Percentiles rank a stretch among this genome's conserved stretches.
phyloP scores from a whole-genome alignment of 1,284 basidiomycete species.

The Exobasidium cylindrosporum region DNA sequence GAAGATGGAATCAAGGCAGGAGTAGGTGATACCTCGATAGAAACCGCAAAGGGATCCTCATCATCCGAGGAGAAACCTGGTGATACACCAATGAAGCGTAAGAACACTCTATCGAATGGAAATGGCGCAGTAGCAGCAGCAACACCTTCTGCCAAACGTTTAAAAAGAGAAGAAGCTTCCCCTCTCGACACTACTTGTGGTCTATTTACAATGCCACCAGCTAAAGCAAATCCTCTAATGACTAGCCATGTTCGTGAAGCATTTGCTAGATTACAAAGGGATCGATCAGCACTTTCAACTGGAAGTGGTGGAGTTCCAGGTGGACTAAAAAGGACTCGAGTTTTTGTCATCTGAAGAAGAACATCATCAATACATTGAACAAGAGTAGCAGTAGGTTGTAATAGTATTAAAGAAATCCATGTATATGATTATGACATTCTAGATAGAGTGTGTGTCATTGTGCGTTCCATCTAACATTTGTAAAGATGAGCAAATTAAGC shows the following conservation, averaged over 20 bases:
- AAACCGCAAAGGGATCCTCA: slow-evolving; percentile 1
- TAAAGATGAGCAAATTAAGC: not conserved
- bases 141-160: not conserved
- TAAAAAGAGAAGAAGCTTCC: slow-evolving; percentile 1
- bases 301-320: slow-evolving; percentile 34
- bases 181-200: slow-evolving; percentile 26
- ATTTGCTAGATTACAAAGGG: slow-evolving; percentile 43
- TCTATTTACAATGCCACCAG: slow-evolving; percentile 37
- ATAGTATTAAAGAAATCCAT: too few species aligned
- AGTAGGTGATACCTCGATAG: slow-evolving; percentile 1
- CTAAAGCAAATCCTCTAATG: slow-evolving; percentile 12
- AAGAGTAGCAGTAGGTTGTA: too few species aligned
- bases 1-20: not conserved
- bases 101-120: not conserved
- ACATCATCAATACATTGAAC: too few species aligned
- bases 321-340: slow-evolving; percentile 42
- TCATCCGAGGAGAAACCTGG: slow-evolving; percentile 14
- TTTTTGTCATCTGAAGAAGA: slow-evolving; percentile 39
- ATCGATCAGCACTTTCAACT: slow-evolving; percentile 26
- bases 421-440: too few species aligned
- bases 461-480: too few species aligned
- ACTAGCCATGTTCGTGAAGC: slow-evolving; percentile 50
- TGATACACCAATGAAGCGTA: slow-evolving; percentile 11
- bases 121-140: not conserved
- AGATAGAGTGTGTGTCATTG: too few species aligned